Conservation (phyloP, 1,284 basidiomycete genomes). For the Fomitiporia mediterranea region DNA sequence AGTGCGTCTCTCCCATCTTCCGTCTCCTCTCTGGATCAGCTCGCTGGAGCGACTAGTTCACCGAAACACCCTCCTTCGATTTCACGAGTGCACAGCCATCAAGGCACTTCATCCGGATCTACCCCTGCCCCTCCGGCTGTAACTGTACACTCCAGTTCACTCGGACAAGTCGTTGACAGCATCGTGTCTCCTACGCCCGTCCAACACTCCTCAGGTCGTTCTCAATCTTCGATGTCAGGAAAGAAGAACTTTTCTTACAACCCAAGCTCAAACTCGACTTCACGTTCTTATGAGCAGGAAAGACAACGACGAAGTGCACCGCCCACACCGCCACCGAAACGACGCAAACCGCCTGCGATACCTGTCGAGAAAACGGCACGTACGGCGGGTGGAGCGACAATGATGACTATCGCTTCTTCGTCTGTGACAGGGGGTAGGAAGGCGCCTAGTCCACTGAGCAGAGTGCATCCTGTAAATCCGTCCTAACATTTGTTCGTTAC, state of each 20-base stretch:
- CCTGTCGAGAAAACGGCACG: conserved; percentile 36
- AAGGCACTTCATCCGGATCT: neutral
- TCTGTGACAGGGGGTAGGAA: neutral
- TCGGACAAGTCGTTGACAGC: conserved; percentile 6
- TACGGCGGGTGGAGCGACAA: conserved; percentile 42
- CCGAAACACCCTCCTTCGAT: conserved; percentile 13
- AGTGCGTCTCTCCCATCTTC: conserved; percentile 18
- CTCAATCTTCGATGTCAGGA: neutral
- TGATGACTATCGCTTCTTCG: conserved; percentile 44
- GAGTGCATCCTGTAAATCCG: neutral
- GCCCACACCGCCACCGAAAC: conserved; percentile 49
- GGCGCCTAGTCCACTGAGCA: conserved; percentile 10
- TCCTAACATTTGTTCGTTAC: too few species aligned
- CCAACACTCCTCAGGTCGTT: neutral
- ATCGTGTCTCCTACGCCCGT: conserved; percentile 16
- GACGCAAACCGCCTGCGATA: conserved; percentile 62
- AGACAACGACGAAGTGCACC: conserved; percentile 41
- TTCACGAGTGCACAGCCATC: conserved; percentile 15
- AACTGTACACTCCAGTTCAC: neutral
- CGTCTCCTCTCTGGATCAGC: conserved; percentile 20
- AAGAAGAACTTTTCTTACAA: neutral
- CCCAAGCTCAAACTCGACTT: conserved; percentile 13
- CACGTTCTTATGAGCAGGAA: conserved; percentile 22
- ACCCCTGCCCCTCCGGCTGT: neutral
- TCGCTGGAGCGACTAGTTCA: conserved; percentile 22